These are phyloP conservation scores for Zygosaccharomyces siamensis DNA, from an alignment of 805 yeast genomes.

Conservation along the genomic window DNA sequence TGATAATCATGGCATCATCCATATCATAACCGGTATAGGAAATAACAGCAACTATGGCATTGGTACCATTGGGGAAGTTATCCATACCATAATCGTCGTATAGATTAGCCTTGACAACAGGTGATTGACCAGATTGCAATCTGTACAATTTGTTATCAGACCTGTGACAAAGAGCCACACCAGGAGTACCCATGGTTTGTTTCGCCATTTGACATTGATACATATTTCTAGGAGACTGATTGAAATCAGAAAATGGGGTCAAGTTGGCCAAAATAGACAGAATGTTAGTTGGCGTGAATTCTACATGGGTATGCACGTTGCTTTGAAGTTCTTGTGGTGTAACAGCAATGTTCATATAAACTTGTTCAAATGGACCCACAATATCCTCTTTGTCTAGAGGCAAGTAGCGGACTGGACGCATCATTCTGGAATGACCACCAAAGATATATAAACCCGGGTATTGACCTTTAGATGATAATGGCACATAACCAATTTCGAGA, in stretches of 20 bases:
- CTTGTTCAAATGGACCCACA: constrained; percentile 97
- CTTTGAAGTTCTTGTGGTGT: constrained; percentile 84
- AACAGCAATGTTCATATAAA: constrained; percentile 92
- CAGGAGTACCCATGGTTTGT: constrained; percentile 99
- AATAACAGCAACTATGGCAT: constrained; percentile 97
- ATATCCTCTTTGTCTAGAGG: constrained; percentile 80
- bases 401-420: constrained; percentile 89
- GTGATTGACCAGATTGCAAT: constrained; percentile 93
- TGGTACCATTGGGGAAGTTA: constrained; percentile 96
- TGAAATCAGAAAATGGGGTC: constrained; percentile 97
- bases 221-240: constrained; percentile 99
- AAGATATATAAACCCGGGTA: constrained; percentile 92
- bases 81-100: constrained; percentile 98
- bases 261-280: constrained; percentile 91
- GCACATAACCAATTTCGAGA: constrained; percentile 91
- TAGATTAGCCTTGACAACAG: constrained; percentile 87
- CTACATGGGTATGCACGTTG: constrained; percentile 86
- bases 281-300: constrained; percentile 90
- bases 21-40: constrained; percentile 99
- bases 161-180: constrained; percentile 87
- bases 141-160: constrained; percentile 93
- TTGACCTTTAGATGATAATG: constrained; percentile 94
- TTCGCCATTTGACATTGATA: constrained; percentile 99
- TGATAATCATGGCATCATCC: constrained; percentile 99
- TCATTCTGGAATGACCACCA: constrained; percentile 91